Base-by-base conservation (phyloP, 2,329 filamentous ascomycete species). In the Neofusicoccum sp. region DNA sequence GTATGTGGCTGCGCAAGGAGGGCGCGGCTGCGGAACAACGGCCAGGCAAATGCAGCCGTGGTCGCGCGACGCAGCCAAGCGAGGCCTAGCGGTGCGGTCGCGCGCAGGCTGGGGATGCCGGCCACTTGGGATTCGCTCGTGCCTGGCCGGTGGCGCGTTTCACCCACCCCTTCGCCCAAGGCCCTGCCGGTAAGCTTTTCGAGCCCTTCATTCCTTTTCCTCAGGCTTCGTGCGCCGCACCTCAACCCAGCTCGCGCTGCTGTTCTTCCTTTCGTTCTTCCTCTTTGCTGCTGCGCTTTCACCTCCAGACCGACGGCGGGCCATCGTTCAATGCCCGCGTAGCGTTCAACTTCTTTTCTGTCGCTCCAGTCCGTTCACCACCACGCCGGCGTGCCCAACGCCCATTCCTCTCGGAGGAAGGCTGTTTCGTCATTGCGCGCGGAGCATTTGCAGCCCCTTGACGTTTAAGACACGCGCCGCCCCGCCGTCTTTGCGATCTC, bases 381-480 rank as follows among this genome's bases (percentile, higher is more conserved):
- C 58, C 54, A 58, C 54, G 54, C 54, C 54, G 41, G 54, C 52
- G 6, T 16, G 52, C 52, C 34, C 37, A 43, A 29, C 37, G 54
- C 45, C 16, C 54, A 58, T 58, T 58, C 54, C 54, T 58, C 5
- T 31, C 41, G 54, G 29, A 22, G 22, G 22, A 22, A 49, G 22
- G 54, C 54, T 58, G 11, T 45, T 58, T 56, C 29, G 52, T 44
- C 52, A 56, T 60, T 48, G 33, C 43, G 56, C 56, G 43, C 56
- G 43, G 56, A 60, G 56, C 45, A 48, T 28, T 31, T 48, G 33
- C 56, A 60, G 45, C 56, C 56, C 56, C 56, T 60, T 60, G 56
- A 60, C 44, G 16, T n/a, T 60, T 16, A 41, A 60, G 56, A 60
- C 56, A 60, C 44, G 33, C 58, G 22, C 22, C 22, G 22, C n/a